Evolutionary conservation across 768 basidiomycete genomes (phyloP).

Genomic region (Pulveroboletus sp.): DNA sequence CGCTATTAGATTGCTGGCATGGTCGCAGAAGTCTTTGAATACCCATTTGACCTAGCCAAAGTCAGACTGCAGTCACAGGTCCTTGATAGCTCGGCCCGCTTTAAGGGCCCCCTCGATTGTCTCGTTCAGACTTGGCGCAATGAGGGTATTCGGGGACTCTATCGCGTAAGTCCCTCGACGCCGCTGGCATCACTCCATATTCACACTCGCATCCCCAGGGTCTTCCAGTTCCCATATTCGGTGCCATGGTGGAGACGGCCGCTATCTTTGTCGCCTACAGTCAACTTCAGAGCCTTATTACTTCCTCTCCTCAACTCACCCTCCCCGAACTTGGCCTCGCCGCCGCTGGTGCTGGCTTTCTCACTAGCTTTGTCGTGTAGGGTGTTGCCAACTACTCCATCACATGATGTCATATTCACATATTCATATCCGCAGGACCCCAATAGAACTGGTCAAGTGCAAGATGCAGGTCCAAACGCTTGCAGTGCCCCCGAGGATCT

Average conservation of each 20-base stretch:
- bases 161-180: conserved; percentile 39
- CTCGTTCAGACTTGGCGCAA: conserved; percentile 54
- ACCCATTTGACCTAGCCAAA: conserved; percentile 91
- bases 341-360: conserved; percentile 74
- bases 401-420: neutral
- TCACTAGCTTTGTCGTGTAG: conserved; percentile 80
- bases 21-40: conserved; percentile 84
- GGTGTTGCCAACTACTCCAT: conserved; percentile 20
- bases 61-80: conserved; percentile 89
- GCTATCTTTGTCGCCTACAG: conserved; percentile 80
- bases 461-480: conserved; percentile 95
- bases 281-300: conserved; percentile 58
- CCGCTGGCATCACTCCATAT: neutral
- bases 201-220: conserved; percentile 46
- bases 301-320: conserved; percentile 38
- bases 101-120: conserved; percentile 60
- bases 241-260: conserved; percentile 88
- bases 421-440: conserved; percentile 52
- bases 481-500: conserved; percentile 11
- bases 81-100: conserved; percentile 58
- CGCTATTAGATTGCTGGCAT: conserved; percentile 69
- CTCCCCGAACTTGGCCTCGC: conserved; percentile 71
- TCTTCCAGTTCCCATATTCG: conserved; percentile 80
- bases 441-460: conserved; percentile 92
- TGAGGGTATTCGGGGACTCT: conserved; percentile 57